These are phyloP conservation scores for Boeremia lycopersici DNA, from an alignment of 2,329 filamentous ascomycete genomes.

Conservation along the genomic window DNA sequence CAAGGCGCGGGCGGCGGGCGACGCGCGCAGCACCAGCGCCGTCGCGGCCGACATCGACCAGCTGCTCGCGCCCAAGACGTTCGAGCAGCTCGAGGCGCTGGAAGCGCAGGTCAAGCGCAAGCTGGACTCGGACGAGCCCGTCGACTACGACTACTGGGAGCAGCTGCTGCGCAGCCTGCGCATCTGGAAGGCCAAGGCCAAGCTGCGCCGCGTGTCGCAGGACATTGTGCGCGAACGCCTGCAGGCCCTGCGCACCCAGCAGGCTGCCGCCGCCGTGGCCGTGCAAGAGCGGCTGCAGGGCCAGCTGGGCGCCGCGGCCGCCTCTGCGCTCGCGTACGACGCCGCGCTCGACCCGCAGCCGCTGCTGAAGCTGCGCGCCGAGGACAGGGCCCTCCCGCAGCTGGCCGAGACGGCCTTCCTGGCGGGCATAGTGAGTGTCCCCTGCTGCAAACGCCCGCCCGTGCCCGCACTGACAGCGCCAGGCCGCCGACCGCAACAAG, in stretches of 20 bases:
- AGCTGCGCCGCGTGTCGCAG: conserved; percentile 77
- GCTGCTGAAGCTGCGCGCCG: conserved; percentile 65
- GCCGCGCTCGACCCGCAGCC: conserved; percentile 67
- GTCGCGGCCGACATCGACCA: conserved; percentile 88
- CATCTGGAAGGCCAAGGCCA: conserved; percentile 91
- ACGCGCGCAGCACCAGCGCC: conserved; percentile 77
- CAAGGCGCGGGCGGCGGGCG: conserved; percentile 66
- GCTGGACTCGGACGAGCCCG: conserved; percentile 83
- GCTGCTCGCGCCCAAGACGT: conserved; percentile 81
- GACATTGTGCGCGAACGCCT: conserved; percentile 74
- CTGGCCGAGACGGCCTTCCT: conserved; percentile 66
- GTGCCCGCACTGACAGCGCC: neutral
- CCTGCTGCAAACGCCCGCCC: neutral
- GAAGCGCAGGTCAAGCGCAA: conserved; percentile 88
- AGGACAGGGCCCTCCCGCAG: conserved; percentile 66
- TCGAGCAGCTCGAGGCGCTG: conserved; percentile 83
- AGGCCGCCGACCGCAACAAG: conserved; percentile 64
- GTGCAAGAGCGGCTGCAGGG: conserved; percentile 60
- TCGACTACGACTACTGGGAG: conserved; percentile 98
- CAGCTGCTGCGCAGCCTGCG: conserved; percentile 83
- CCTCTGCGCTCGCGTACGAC: conserved; percentile 39
- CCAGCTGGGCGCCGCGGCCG: conserved; percentile 40
- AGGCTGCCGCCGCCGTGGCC: conserved; percentile 68
- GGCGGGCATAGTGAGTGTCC: conserved; percentile 56
- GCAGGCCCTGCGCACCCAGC: conserved; percentile 68